Percentiles rank a stretch among this genome's conserved stretches.
phyloP scores from a whole-genome alignment of 495 filamentous ascomycete genomes.

The Penicillium nucicola region DNA sequence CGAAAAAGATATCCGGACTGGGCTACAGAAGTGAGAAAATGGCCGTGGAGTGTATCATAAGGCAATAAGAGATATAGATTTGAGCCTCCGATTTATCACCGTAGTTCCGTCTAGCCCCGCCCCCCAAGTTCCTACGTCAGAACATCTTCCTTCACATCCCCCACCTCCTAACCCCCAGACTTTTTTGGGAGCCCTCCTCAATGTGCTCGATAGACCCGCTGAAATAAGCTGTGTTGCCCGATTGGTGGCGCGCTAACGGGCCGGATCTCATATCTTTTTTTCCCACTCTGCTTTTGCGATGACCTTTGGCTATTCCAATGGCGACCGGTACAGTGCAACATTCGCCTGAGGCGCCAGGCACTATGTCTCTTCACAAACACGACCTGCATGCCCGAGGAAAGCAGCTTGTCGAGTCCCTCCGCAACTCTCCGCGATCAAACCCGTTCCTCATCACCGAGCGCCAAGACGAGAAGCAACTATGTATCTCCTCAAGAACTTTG shows the following conservation, averaged over 20 bases:
- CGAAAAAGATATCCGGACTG: too few species aligned
- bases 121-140: constrained; percentile 26
- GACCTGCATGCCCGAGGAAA: constrained; percentile 50
- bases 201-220: constrained; percentile 13
- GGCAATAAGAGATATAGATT: constrained; percentile 16
- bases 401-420: constrained; percentile 41
- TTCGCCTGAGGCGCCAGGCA: constrained; percentile 34
- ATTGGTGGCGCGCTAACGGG: constrained; percentile 27
- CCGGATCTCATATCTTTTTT: constrained; percentile 21
- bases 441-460: constrained; percentile 53
- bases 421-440: constrained; percentile 42
- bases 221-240: constrained; percentile 17
- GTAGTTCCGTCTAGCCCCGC: constrained; percentile 24
- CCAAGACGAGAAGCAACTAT: constrained; percentile 56
- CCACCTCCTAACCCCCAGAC: constrained; percentile 9
- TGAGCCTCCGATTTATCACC: constrained; percentile 25
- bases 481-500: constrained; percentile 51
- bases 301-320: constrained; percentile 38
- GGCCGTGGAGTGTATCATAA: neutral
- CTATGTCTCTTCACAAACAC: constrained; percentile 18
- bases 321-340: constrained; percentile 44
- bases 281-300: constrained; percentile 13
- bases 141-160: constrained; percentile 16
- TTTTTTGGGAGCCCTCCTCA: constrained; percentile 4
- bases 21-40: neutral